These are phyloP conservation scores for Terana coerulea DNA, from an alignment of 768 basidiomycete genomes.

Conservation along the genomic window DNA sequence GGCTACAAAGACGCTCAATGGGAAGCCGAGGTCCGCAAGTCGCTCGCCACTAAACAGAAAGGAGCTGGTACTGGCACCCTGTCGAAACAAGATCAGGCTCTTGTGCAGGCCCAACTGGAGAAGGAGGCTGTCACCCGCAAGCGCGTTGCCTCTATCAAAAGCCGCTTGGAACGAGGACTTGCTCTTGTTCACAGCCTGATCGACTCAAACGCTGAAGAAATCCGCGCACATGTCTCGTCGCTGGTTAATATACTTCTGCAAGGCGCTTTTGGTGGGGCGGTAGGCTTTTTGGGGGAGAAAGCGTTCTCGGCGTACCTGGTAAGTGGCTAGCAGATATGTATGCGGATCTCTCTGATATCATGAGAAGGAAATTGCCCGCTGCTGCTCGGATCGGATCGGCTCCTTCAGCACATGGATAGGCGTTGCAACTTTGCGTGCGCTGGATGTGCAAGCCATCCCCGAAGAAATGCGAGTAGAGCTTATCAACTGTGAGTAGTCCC, in stretches of 20 bases:
- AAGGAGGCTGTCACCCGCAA: slow-evolving; percentile 72
- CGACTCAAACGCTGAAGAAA: slow-evolving; percentile 42
- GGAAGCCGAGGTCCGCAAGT: slow-evolving; percentile 91
- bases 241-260: slow-evolving; percentile 60
- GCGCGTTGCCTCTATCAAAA: slow-evolving; percentile 52
- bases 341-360: slow-evolving; percentile 25
- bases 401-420: slow-evolving; percentile 70
- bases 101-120: slow-evolving; percentile 79
- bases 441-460: slow-evolving; percentile 63
- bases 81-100: slow-evolving; percentile 80
- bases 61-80: slow-evolving; percentile 41
- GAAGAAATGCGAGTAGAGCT: slow-evolving; percentile 71
- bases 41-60: slow-evolving; percentile 78
- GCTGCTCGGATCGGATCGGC: slow-evolving; percentile 73
- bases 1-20: slow-evolving; percentile 88
- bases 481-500: slow-evolving; percentile 46
- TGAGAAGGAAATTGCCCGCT: slow-evolving; percentile 66
- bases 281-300: slow-evolving; percentile 53
- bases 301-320: slow-evolving; percentile 83
- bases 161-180: slow-evolving; percentile 61
- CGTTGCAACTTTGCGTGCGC: slow-evolving; percentile 76
- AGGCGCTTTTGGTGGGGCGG: slow-evolving; percentile 57
- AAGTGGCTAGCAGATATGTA: slow-evolving; percentile 23
- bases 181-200: slow-evolving; percentile 65
- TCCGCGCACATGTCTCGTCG: slow-evolving; percentile 51